These are phyloP conservation scores for Suillus occidentalis DNA, from an alignment of 768 basidiomycete genomes.

Conservation along the genomic window DNA sequence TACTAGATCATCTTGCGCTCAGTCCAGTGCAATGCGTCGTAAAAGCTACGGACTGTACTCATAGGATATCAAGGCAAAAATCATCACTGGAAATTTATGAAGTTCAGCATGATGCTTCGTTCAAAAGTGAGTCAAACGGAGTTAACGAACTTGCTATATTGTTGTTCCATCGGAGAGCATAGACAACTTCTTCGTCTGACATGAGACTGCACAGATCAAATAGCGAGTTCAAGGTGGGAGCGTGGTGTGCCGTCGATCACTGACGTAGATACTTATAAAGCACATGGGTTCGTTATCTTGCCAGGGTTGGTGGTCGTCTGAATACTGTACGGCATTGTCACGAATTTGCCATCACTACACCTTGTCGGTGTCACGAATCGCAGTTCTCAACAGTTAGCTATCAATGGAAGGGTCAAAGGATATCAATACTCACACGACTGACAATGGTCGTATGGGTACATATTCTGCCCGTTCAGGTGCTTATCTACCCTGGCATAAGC, in stretches of 20 bases:
- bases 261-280: not conserved
- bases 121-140: not conserved
- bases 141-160: not conserved
- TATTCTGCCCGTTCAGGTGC: not conserved
- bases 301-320: not conserved
- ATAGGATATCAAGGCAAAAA: not conserved
- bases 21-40: not conserved
- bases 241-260: not conserved
- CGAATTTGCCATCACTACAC: not conserved
- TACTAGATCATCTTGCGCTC: not conserved
- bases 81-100: not conserved
- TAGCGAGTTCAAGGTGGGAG: not conserved
- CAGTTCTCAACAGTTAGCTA: not conserved
- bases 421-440: not conserved
- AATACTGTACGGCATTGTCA: not conserved
- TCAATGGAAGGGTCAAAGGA: not conserved
- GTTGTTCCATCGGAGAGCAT: constrained; percentile 1
- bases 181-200: not conserved
- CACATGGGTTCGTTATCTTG: not conserved
- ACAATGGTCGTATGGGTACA: not conserved
- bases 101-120: not conserved
- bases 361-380: not conserved
- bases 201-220: not conserved
- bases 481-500: not conserved
- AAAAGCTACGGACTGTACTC: constrained; percentile 3